phyloP scores from a whole-genome alignment of 2,329 filamentous ascomycete species.

The Shiraia bambusicola region DNA sequence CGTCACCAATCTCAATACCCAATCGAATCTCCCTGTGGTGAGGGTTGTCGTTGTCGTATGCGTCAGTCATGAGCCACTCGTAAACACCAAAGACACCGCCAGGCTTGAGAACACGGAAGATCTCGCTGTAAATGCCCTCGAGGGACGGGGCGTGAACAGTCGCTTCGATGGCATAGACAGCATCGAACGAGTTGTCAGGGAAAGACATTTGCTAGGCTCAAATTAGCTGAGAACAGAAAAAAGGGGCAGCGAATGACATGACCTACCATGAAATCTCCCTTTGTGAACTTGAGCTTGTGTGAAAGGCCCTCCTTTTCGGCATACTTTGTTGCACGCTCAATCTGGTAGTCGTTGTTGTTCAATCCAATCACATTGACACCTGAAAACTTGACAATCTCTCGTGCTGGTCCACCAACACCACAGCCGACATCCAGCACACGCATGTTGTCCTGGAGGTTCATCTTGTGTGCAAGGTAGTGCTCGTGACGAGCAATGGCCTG shows the following conservation, averaged over 20 bases:
- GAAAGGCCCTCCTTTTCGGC: slow-evolving; percentile 78
- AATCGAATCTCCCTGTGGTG: slow-evolving; percentile 87
- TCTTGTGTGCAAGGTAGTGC: slow-evolving; percentile 92
- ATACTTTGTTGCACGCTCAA: slow-evolving; percentile 86
- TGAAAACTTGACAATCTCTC: slow-evolving; percentile 95
- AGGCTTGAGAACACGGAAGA: slow-evolving; percentile 92
- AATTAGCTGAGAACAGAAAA: slow-evolving; percentile 7
- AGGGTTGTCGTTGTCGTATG: slow-evolving; percentile 86
- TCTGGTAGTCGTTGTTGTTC: slow-evolving; percentile 99
- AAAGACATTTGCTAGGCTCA: slow-evolving; percentile 80
- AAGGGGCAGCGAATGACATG: slow-evolving; percentile 10
- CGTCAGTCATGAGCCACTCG: slow-evolving; percentile 98
- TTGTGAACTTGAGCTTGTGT: slow-evolving; percentile 79
- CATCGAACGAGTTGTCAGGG: slow-evolving; percentile 87
- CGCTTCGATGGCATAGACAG: slow-evolving; percentile 95
- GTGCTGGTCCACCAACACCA: slow-evolving; percentile 91
- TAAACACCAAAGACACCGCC: slow-evolving; percentile 96
- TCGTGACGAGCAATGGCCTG: slow-evolving; percentile 95
- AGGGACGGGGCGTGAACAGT: slow-evolving; percentile 92
- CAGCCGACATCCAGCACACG: slow-evolving; percentile 94
- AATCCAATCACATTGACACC: slow-evolving; percentile 85
- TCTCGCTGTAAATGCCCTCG: slow-evolving; percentile 90
- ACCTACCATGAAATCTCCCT: slow-evolving; percentile 97
- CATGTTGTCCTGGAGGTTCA: slow-evolving; percentile 82
- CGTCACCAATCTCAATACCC: slow-evolving; percentile 92